Base-by-base conservation (phyloP, 768 basidiomycete genomes). In the Heimioporus sp. region DNA sequence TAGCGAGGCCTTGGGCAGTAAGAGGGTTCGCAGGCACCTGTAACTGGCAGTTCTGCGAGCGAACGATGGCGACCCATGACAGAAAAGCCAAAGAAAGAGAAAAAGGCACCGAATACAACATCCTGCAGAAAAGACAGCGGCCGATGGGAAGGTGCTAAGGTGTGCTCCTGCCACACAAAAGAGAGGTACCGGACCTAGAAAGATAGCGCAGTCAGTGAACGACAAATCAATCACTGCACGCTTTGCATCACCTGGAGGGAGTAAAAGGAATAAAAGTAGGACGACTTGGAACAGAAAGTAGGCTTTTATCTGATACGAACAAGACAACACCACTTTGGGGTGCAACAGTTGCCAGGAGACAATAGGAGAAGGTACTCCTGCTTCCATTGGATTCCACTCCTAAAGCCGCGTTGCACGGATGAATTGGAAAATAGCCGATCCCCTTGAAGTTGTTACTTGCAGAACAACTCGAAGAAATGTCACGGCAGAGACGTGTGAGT, bases 1-100 rank as follows among this genome's bases (percentile, higher is more conserved):
- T 63, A 5, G 64, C 63, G n/a, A 65, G 64, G 19, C 64, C 64
- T 37, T 60, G 31, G 13, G 63, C 60, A 24, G 57, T 65, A 19
- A 65, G 60, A 12, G 65, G 57, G 31, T 57, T 53, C 4, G 42
- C 20, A 38, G 64, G 64, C 5, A 65, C 49, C 35, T 59, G 53
- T 43, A 65, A 17, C 28, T 52, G 55, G 43, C 64, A 65, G 44
- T 63, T 44, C 36, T 65, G 65, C 38, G 64, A 62, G 19, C 50
- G 52, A 37, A 54, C 60, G 13, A 54, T 31, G 21, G 43, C 40
- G n/a, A 46, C 43, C 24, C 48, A 56, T 10, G 54, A 54, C n/a
- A 62, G 39, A 30, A 65, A 45, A 12, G 47, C 30, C 12, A 65
- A 20, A 32, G 51, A 49, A 45, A 67, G 44, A 31, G 43, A 56